Base-by-base conservation (phyloP, 176 grass and related monocot species). In the Eleusine coracana region DNA sequence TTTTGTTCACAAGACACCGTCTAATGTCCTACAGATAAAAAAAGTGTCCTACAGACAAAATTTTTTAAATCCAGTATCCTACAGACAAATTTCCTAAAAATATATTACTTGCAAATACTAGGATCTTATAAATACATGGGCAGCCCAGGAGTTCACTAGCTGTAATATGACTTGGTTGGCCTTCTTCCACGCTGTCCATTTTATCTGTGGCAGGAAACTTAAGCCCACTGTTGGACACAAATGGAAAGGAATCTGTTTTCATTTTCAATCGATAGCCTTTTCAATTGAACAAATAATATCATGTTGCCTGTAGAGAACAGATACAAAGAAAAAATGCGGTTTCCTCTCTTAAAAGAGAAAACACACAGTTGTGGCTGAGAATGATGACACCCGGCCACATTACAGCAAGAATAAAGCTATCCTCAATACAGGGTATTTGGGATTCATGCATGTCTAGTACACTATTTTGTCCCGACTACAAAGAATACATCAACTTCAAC, bases 391-490 rank as follows among this genome's bases (percentile, higher is more conserved):
- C 56, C 67, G 83, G 83, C 71, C 25, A 58, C 83, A 82, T 66
- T 41, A 71, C 15, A 89, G 66, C 87, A 40, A 72, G 72, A 82
- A 48, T 29, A 86, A 86, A 71, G 78, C 56, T 86, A 86, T 89
- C 87, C 78, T 55, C 14, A 38, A 71, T 70, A 74, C 21, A 23
- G 18, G 6, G 56, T 23, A 59, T 59, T 77, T 34, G 52, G 83
- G 70, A 81, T 55, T 23, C 16, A 15, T 48, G 18, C 78, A 55
- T 40, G 78, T 68, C 63, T 18, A 64, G 76, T 70, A 74, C 59
- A 59, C n/a, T 62, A 77, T 45, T 73, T 88, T 83, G 86, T 88
- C 74, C 75, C 45, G 49, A 74, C 48, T 49, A 20, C 46, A 65
- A 7, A 64, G 10, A 66, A 34, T 71, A 76, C 42, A 64, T 85